phyloP scores from a whole-genome alignment of 129 eudicot species.

The Flaveria trinervia region DNA sequence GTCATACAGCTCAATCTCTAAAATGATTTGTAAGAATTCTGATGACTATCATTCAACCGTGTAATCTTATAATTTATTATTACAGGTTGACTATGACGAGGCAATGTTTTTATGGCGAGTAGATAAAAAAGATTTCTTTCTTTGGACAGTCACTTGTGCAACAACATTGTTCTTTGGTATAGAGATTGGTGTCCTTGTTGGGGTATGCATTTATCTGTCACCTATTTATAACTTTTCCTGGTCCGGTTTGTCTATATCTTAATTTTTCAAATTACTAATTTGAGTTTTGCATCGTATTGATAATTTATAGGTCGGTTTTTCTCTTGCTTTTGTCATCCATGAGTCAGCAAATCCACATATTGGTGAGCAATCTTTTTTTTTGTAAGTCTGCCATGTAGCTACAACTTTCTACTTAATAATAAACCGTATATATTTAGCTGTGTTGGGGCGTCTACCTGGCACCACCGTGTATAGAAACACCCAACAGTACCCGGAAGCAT shows the following conservation, averaged over 20 bases:
- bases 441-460: conserved; percentile 99
- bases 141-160: conserved; percentile 76
- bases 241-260: background rate
- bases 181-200: conserved; percentile 97
- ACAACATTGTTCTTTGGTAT: conserved; percentile 88
- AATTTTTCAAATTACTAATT: conserved; percentile 22
- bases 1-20: conserved; percentile 6
- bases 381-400: conserved; percentile 4
- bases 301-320: conserved; percentile 71
- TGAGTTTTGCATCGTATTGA: conserved; percentile 5
- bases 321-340: conserved; percentile 98
- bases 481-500: conserved; percentile 93
- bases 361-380: conserved; percentile 53
- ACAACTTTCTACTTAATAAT: background rate
- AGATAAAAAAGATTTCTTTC: conserved; percentile 88
- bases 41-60: background rate
- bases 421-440: conserved; percentile 49
- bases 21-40: background rate
- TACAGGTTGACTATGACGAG: conserved; percentile 97
- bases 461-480: conserved; percentile 90
- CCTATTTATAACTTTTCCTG: conserved; percentile 1
- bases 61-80: conserved; percentile 15
- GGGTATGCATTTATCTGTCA: conserved; percentile 57
- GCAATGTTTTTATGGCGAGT: conserved; percentile 91
- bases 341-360: conserved; percentile 99